Conservation (phyloP, 768 basidiomycete species). For the Boletus reticulatus region DNA sequence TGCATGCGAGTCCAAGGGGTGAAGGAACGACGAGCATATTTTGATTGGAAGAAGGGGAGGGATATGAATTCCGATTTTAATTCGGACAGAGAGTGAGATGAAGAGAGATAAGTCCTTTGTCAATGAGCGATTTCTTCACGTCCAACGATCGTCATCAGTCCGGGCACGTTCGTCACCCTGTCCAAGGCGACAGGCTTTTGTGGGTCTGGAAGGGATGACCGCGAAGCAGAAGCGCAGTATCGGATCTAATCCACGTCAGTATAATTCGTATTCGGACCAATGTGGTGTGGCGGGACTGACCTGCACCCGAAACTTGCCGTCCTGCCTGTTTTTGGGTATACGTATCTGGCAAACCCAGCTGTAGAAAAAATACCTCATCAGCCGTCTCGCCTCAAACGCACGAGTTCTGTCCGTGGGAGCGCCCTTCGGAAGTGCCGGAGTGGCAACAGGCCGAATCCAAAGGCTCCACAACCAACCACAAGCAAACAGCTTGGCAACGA, state of each 20-base stretch:
- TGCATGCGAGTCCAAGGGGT: not conserved
- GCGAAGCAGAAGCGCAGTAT: slow-evolving; percentile 60
- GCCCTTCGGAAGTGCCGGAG: not conserved
- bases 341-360: slow-evolving; percentile 69
- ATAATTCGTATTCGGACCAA: not conserved
- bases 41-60: not conserved
- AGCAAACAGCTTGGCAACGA: not conserved
- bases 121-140: slow-evolving; percentile 34
- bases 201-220: slow-evolving; percentile 51
- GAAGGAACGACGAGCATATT: slow-evolving; percentile 2
- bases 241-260: slow-evolving; percentile 44
- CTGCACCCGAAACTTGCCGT: slow-evolving; percentile 57
- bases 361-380: not conserved
- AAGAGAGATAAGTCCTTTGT: not conserved
- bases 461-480: no score
- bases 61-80: not conserved
- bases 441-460: not conserved
- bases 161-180: slow-evolving; percentile 59
- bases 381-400: not conserved
- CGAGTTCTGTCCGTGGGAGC: not conserved
- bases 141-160: slow-evolving; percentile 70
- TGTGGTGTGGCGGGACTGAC: slow-evolving; percentile 35
- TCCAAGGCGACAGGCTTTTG: slow-evolving; percentile 62
- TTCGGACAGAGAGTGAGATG: not conserved
- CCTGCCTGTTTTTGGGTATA: slow-evolving; percentile 46